These are phyloP conservation scores for Madurella fahalii DNA, from an alignment of 2,329 filamentous ascomycete genomes.

Conservation along the genomic window DNA sequence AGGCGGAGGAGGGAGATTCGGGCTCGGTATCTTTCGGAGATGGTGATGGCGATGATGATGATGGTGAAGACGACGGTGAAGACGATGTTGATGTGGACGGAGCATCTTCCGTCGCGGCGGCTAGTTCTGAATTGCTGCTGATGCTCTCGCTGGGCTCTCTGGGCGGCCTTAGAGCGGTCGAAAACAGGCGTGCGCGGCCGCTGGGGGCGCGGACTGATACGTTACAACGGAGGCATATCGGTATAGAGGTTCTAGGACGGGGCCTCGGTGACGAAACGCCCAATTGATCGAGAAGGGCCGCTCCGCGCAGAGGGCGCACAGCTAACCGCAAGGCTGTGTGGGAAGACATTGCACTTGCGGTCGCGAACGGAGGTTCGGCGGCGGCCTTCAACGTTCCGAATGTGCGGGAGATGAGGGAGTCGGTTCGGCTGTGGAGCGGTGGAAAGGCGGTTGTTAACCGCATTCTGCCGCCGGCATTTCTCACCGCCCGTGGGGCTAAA, in stretches of 20 bases:
- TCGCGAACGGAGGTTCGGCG: slow-evolving; percentile 17
- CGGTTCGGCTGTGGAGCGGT: too few species aligned
- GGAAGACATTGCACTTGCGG: slow-evolving; percentile 23
- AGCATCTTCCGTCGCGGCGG: neutral
- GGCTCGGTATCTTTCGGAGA: neutral
- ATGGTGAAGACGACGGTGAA: neutral
- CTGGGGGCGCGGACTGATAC: slow-evolving; percentile 7
- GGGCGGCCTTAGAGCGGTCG: slow-evolving; percentile 27
- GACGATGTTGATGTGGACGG: neutral
- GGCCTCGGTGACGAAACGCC: neutral
- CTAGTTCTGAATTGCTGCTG: neutral
- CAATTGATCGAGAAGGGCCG: slow-evolving; percentile 16
- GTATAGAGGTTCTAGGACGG: neutral
- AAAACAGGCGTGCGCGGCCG: slow-evolving; percentile 29
- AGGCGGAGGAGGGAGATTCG: neutral
- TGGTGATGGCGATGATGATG: neutral
- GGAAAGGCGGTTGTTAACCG: too few species aligned
- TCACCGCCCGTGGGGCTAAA: neutral
- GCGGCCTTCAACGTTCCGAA: neutral
- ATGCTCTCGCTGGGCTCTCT: neutral
- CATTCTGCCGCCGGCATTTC: slow-evolving; percentile 5
- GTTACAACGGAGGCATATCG: slow-evolving; percentile 31
- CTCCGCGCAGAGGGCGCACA: slow-evolving; percentile 19
- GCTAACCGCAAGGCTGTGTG: slow-evolving; percentile 23
- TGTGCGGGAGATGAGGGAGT: neutral